phyloP scores from a whole-genome alignment of 2,329 filamentous ascomycete species.

The Pseudogymnoascus sp. region DNA sequence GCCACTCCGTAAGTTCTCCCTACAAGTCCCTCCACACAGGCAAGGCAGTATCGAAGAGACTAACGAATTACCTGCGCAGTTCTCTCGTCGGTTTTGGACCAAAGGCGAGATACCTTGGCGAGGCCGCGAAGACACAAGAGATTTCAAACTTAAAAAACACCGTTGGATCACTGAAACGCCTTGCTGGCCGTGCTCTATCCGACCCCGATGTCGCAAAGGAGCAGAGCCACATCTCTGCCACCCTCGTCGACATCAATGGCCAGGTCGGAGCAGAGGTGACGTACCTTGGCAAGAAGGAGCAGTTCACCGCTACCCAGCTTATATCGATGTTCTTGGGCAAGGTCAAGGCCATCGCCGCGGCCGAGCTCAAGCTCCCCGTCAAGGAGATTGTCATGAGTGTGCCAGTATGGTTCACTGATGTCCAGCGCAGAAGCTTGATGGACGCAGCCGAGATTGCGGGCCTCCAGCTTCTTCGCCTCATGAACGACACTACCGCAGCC shows the following conservation, averaged over 20 bases:
- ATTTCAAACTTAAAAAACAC: constrained; percentile 99
- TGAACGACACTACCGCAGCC: constrained; percentile 96
- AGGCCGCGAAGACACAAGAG: constrained; percentile 95
- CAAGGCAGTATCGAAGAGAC: constrained; percentile 7
- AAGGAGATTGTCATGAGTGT: constrained; percentile 90
- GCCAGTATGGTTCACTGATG: constrained; percentile 93
- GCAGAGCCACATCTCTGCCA: constrained; percentile 80
- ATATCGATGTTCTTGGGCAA: constrained; percentile 93
- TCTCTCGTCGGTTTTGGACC: constrained; percentile 91
- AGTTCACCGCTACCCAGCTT: constrained; percentile 89
- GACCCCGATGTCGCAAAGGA: constrained; percentile 92
- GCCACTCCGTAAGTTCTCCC: constrained; percentile 75
- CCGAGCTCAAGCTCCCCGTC: constrained; percentile 83
- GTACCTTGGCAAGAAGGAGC: constrained; percentile 91
- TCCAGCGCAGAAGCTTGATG: constrained; percentile 79
- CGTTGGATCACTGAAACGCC: constrained; percentile 82
- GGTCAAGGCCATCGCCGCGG: constrained; percentile 78
- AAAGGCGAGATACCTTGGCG: constrained; percentile 88
- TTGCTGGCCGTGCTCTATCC: constrained; percentile 74
- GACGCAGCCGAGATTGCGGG: constrained; percentile 91
- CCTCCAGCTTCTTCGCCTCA: constrained; percentile 82
- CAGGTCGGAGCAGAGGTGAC: constrained; percentile 90
- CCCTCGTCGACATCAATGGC: constrained; percentile 82
- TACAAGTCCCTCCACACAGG: background rate
- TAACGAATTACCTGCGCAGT: constrained; percentile 37